phyloP scores from a whole-genome alignment of 805 yeast genomes.

The Pichia eremophila region DNA sequence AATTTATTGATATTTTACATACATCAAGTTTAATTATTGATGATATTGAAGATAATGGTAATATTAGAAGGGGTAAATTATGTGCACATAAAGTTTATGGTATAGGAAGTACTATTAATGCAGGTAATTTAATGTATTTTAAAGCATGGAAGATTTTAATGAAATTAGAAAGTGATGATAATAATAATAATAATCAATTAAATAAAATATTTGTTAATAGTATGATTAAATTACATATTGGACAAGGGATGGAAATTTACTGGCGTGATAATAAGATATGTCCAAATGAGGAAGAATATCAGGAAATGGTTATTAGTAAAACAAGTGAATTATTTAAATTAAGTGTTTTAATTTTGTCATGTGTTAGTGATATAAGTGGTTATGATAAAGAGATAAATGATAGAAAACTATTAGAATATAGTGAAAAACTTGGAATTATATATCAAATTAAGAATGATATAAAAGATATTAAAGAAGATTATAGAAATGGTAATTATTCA shows the following conservation, averaged over 20 bases:
- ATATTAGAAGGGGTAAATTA: slow-evolving; percentile 64
- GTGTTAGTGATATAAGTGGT: background rate
- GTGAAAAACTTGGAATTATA: slow-evolving; percentile 70
- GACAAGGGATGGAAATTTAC: slow-evolving; percentile 82
- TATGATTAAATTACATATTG: slow-evolving; percentile 71
- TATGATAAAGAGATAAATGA: background rate
- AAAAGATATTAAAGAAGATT: slow-evolving; percentile 51
- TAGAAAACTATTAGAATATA: slow-evolving; percentile 41
- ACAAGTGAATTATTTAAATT: slow-evolving; percentile 85
- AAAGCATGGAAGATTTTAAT: slow-evolving; percentile 44
- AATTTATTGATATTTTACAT: slow-evolving; percentile 52
- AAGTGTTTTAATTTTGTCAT: slow-evolving; percentile 53
- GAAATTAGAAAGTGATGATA: slow-evolving; percentile 16
- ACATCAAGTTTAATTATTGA: slow-evolving; percentile 65
- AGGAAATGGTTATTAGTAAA: slow-evolving; percentile 75
- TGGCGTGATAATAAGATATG: slow-evolving; percentile 67
- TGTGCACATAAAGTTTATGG: slow-evolving; percentile 77
- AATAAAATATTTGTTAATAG: slow-evolving; percentile 52
- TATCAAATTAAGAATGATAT: slow-evolving; percentile 86
- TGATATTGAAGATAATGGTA: slow-evolving; percentile 79
- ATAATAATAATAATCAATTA: slow-evolving; percentile 9
- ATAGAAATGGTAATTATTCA: slow-evolving; percentile 83
- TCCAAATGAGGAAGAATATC: slow-evolving; percentile 57
- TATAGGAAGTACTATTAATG: slow-evolving; percentile 67
- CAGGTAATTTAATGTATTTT: slow-evolving; percentile 78